phyloP scores from a whole-genome alignment of 768 basidiomycete species.

The Leccinellum albellum region DNA sequence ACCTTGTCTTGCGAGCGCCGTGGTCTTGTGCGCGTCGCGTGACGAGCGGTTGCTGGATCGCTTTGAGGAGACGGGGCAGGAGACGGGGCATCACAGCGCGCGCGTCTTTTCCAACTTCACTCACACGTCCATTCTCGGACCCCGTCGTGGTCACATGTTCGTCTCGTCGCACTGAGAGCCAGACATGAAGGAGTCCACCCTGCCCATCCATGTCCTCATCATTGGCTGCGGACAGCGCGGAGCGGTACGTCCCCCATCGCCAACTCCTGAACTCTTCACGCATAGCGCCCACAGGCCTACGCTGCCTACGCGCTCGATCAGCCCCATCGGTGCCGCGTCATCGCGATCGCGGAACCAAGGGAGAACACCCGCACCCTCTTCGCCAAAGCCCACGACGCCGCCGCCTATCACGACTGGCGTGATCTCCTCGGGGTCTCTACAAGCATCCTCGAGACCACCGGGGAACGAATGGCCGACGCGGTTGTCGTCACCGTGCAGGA shows the following conservation, averaged over 20 bases:
- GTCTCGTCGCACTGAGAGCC: conserved; percentile 18
- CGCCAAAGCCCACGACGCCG: conserved; percentile 52
- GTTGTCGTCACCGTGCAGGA: conserved; percentile 82
- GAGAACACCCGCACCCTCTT: conserved; percentile 58
- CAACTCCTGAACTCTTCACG: not conserved
- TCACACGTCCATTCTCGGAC: too few relatives aligned
- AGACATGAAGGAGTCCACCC: conserved; percentile 11
- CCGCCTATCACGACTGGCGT: conserved; percentile 69
- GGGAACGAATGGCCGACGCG: conserved; percentile 76
- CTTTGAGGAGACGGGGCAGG: conserved; percentile 57
- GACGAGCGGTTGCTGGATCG: conserved; percentile 31
- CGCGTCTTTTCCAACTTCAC: too few relatives aligned
- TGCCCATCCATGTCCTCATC: conserved; percentile 67
- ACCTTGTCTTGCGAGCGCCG: conserved; percentile 25
- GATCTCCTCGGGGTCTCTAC: conserved; percentile 67
- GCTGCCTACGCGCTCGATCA: conserved; percentile 54
- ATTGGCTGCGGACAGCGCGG: conserved; percentile 86
- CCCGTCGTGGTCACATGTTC: too few relatives aligned
- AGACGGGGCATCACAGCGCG: conserved; percentile 78
- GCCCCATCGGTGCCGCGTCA: conserved; percentile 68
- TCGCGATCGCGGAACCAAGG: conserved; percentile 84
- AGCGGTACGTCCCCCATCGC: conserved; percentile 41
- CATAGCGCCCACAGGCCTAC: conserved; percentile 50
- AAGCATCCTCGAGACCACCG: conserved; percentile 58
- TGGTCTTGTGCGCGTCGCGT: conserved; percentile 6